Percentiles rank a stretch among this genome's conserved stretches.
phyloP scores from a whole-genome alignment of 257 asterid genomes.

The Solanum stenotomum region DNA sequence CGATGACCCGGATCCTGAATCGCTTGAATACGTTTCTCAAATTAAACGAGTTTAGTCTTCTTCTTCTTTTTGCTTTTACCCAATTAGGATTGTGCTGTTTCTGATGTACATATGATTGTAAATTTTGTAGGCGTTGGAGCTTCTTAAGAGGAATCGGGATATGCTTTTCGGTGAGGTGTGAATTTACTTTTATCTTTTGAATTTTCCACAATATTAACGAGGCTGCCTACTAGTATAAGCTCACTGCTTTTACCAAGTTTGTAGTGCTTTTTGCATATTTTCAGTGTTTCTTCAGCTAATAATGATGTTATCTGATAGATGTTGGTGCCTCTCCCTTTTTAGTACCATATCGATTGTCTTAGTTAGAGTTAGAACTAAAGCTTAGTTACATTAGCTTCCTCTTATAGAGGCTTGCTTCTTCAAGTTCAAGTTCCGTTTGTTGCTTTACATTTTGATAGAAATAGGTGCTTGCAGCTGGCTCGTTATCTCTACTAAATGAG shows the following conservation, averaged over 20 bases:
- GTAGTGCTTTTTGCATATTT: not conserved
- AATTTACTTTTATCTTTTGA: not conserved
- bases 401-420: not conserved
- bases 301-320: not conserved
- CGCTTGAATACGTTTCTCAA: conserved; percentile 63
- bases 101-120: not conserved
- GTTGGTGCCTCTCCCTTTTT: not conserved
- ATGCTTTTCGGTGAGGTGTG: conserved; percentile 83
- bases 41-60: conserved; percentile 39
- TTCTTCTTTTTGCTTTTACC: not conserved
- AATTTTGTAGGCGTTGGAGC: conserved; percentile 62
- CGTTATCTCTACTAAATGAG: not conserved
- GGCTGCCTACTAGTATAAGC: not conserved
- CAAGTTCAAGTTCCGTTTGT: not conserved
- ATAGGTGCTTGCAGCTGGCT: not conserved
- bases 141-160: conserved; percentile 74
- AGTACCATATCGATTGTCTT: not conserved
- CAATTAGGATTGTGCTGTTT: not conserved
- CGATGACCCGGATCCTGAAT: conserved; percentile 45
- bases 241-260: not conserved
- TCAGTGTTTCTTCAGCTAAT: not conserved
- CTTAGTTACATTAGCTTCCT: not conserved
- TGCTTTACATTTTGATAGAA: not conserved
- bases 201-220: not conserved
- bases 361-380: not conserved